Evolutionary conservation across 2,329 filamentous ascomycete genomes (phyloP).

Genomic region (Stromatinia cepivora): DNA sequence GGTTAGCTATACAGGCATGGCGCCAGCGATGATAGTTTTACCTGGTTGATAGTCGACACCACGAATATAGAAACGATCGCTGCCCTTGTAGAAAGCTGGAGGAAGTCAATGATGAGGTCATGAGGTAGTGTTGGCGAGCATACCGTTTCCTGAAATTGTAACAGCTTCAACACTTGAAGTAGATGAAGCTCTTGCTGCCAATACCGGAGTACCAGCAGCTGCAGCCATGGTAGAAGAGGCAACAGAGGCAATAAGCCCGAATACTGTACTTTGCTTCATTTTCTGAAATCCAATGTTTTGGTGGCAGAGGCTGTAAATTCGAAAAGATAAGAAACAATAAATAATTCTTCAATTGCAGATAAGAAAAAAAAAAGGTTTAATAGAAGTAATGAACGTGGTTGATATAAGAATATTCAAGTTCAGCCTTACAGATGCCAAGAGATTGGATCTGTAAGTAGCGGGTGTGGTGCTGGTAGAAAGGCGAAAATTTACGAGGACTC

Average conservation of each 20-base stretch:
- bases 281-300: not conserved
- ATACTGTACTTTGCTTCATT: conserved; percentile 23
- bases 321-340: not conserved
- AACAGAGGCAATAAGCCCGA: conserved; percentile 15
- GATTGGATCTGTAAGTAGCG: conserved; percentile 15
- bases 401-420: conserved; percentile 1
- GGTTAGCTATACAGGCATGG: not conserved
- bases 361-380: not conserved
- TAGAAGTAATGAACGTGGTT: conserved; percentile 10
- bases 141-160: conserved; percentile 38
- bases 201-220: conserved; percentile 29
- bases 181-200: conserved; percentile 30
- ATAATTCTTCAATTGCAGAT: not conserved
- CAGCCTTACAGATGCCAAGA: conserved; percentile 19
- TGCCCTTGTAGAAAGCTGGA: conserved; percentile 40
- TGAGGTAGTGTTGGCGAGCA: not conserved
- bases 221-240: conserved; percentile 22
- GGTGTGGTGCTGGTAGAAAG: conserved; percentile 4
- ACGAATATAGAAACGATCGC: conserved; percentile 54
- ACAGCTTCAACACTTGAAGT: conserved; percentile 30
- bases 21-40: not conserved
- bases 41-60: conserved; percentile 64
- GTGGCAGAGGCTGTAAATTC: not conserved
- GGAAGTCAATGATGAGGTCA: not conserved
- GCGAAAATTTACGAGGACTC: not conserved